Evolutionary conservation across 192 early-diverging fungal genomes (phyloP).

Genomic region (Coemansia sp.): DNA sequence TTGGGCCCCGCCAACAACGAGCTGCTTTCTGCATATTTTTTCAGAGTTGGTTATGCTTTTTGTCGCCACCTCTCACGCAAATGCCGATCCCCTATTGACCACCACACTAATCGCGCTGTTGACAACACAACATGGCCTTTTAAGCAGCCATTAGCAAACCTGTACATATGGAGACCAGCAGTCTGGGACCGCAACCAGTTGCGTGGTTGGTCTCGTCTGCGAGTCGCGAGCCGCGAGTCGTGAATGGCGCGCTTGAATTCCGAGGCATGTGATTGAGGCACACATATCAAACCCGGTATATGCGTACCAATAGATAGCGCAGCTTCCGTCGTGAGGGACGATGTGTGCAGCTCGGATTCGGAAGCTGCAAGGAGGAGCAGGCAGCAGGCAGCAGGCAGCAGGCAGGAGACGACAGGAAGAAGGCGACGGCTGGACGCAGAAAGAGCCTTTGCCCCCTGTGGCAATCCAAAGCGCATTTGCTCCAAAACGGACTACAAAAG

Average conservation of each 20-base stretch:
- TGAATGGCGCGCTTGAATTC: neutral
- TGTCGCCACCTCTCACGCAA: neutral
- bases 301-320: too few species aligned
- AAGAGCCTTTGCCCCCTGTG: neutral
- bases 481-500: conserved; percentile 10
- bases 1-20: conserved; percentile 2
- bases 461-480: conserved; percentile 2
- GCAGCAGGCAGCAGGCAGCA: neutral
- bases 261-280: neutral
- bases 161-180: neutral
- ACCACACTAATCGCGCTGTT: neutral
- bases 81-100: neutral
- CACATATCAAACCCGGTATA: neutral
- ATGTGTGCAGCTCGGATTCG: conserved; percentile 6
- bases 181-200: neutral
- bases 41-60: neutral
- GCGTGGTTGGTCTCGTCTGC: neutral
- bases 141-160: neutral
- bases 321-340: neutral
- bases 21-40: neutral
- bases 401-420: conserved; percentile 2
- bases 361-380: conserved; percentile 6
- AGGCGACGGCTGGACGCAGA: neutral
- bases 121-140: neutral
- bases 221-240: conserved; percentile 1